These are phyloP conservation scores for Eucalyptus viminalis DNA, from an alignment of 345 rosid species.

Conservation along the genomic window DNA sequence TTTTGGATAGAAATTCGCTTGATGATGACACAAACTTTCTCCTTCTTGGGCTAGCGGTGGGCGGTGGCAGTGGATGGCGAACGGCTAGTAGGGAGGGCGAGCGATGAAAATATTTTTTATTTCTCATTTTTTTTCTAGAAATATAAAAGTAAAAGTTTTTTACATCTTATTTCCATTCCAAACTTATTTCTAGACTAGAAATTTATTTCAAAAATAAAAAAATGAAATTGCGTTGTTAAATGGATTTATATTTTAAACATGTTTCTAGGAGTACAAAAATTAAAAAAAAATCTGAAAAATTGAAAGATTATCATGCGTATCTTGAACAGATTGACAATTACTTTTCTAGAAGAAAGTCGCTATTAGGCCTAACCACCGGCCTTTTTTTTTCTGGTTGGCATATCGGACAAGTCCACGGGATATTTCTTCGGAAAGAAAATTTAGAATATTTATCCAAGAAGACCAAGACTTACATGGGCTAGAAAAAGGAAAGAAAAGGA, in stretches of 20 bases:
- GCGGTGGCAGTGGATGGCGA: fast-evolving
- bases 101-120: too few relatives aligned
- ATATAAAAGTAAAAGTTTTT: too few relatives aligned
- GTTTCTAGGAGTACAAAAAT: too few relatives aligned
- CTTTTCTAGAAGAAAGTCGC: fast-evolving
- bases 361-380: fast-evolving
- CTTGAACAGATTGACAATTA: fast-evolving
- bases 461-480: too few relatives aligned
- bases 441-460: too few relatives aligned
- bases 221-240: fast-evolving
- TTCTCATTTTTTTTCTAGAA: fast-evolving
- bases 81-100: fast-evolving
- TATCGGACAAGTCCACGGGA: too few relatives aligned
- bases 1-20: fast-evolving
- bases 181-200: fast-evolving
- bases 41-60: fast-evolving
- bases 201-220: too few relatives aligned
- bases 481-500: too few relatives aligned
- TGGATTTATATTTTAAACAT: fast-evolving
- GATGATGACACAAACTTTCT: fast-evolving
- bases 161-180: too few relatives aligned
- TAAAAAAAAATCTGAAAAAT: too few relatives aligned
- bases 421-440: too few relatives aligned
- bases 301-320: fast-evolving
- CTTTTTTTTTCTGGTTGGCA: too few relatives aligned